Percentiles rank a stretch among this genome's conserved stretches.
Evolutionary conservation across 345 rosid genomes (phyloP).

Genomic region (Atalantia buxifolia): DNA sequence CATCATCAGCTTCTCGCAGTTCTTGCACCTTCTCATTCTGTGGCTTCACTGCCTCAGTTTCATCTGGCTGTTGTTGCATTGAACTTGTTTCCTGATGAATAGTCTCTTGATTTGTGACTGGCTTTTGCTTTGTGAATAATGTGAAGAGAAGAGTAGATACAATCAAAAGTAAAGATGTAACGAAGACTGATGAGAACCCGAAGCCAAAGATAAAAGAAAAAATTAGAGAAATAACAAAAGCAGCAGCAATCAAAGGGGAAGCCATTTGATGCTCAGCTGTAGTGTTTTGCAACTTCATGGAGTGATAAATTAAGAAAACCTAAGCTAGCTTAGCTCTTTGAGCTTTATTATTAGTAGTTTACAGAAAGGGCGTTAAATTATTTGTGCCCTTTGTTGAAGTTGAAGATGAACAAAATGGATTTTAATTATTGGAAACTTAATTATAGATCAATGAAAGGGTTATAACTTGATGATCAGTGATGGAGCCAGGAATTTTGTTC

Average conservation of each 20-base stretch:
- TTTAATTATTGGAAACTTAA: neutral
- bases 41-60: neutral
- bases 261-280: constrained; percentile 23
- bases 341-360: too few species aligned
- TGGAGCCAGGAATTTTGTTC: too few species aligned
- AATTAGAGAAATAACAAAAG: constrained; percentile 23
- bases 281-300: too few species aligned
- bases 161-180: constrained; percentile 33
- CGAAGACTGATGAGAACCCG: constrained; percentile 28
- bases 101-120: constrained; percentile 8
- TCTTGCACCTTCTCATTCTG: neutral
- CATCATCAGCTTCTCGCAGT: constrained; percentile 2
- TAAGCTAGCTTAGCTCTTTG: too few species aligned
- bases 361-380: too few species aligned
- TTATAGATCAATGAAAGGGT: neutral
- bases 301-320: too few species aligned
- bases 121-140: constrained; percentile 19
- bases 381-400: too few species aligned
- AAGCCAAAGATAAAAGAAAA: constrained; percentile 29
- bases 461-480: neutral
- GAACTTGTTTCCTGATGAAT: constrained; percentile 11
- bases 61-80: neutral
- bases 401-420: too few species aligned
- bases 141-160: constrained; percentile 27
- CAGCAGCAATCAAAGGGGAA: constrained; percentile 26